Evolutionary conservation across 768 basidiomycete species (phyloP), one percentile per base, ranked within the genome.

Genomic region (Tylopilus cervinicoccineus): DNA sequence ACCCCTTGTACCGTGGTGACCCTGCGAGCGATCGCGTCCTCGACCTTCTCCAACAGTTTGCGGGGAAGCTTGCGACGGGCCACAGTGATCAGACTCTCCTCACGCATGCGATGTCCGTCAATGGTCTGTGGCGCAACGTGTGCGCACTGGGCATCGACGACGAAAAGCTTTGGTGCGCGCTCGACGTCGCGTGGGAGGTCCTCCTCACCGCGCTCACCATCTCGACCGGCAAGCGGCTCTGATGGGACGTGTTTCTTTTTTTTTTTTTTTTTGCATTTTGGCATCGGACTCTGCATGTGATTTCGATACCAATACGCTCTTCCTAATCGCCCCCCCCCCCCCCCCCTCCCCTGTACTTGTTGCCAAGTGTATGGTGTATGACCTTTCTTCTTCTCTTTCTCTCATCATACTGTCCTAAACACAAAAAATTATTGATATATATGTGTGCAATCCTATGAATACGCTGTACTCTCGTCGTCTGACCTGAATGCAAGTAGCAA

Each of bases 61-160:
- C 63, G 3, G 20, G 34, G 38, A 51, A 50, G 31, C 48, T 66
- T 10, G 56, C 57, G 26, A 50, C 38, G 31, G 43, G 27, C 24
- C 36, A 51, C 20, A 48, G 40, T 14, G 26, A 65, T 2, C 58
- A 61, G 26, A 55, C 55, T 1, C 67, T 78, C 38, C 64, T 77
- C 52, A 42, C 50, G 14, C 68, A 71, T 50, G 59, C 70, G 13
- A 63, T 62, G 48, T 48, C 49, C 6, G 59, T 76, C 38, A 70
- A 75, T 48, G 77, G 76, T 13, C 56, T 80, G 9, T 81, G 79
- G 79, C 69, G 71, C 33, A 79, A 79, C 55, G 73, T 61, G 5
- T 73, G 72, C 50, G 70, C 70, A 11, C 64, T 81, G 24, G 79
- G 79, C 31, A 72, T 81, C 52, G 70, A 69, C 54, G 79, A 81